These are phyloP conservation scores for Elongisporangium prolatum DNA, from an alignment of 352 stramenopile species.

Conservation along the genomic window DNA sequence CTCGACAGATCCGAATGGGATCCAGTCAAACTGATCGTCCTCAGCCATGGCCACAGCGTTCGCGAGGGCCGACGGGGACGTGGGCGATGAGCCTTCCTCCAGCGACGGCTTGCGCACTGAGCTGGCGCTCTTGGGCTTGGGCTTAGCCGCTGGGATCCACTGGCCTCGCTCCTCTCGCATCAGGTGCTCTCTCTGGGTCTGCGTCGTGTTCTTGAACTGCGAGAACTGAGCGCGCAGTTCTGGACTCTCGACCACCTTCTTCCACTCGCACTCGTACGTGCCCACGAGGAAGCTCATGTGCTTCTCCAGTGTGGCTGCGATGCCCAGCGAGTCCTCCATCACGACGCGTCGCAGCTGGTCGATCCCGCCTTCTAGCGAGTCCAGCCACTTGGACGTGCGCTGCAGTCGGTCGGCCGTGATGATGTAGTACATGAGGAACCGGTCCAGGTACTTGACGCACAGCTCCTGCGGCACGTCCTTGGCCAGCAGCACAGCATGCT, in stretches of 20 bases:
- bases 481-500: constrained; percentile 65
- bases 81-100: constrained; percentile 50
- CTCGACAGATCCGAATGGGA: constrained; percentile 59
- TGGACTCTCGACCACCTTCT: constrained; percentile 87
- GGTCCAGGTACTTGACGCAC: constrained; percentile 85
- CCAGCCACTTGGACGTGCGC: constrained; percentile 87
- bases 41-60: constrained; percentile 3
- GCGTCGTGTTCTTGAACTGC: constrained; percentile 89
- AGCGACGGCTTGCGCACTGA: constrained; percentile 17
- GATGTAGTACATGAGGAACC: constrained; percentile 92
- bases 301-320: constrained; percentile 66
- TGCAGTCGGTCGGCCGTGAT: constrained; percentile 67
- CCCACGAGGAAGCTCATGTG: constrained; percentile 89
- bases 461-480: constrained; percentile 47
- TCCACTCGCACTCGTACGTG: constrained; percentile 94
- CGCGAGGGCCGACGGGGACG: constrained; percentile 17
- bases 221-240: constrained; percentile 77
- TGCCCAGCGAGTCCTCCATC: constrained; percentile 88
- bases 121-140: constrained; percentile 26
- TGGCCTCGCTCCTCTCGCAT: constrained; percentile 81
- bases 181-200: constrained; percentile 53
- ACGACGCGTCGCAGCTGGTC: constrained; percentile 57
- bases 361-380: constrained; percentile 68
- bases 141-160: constrained; percentile 71
- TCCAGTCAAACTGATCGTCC: constrained; percentile 49